Evolutionary conservation across 1,284 basidiomycete species (phyloP).

Genomic region (Anthracocystis walkeri): DNA sequence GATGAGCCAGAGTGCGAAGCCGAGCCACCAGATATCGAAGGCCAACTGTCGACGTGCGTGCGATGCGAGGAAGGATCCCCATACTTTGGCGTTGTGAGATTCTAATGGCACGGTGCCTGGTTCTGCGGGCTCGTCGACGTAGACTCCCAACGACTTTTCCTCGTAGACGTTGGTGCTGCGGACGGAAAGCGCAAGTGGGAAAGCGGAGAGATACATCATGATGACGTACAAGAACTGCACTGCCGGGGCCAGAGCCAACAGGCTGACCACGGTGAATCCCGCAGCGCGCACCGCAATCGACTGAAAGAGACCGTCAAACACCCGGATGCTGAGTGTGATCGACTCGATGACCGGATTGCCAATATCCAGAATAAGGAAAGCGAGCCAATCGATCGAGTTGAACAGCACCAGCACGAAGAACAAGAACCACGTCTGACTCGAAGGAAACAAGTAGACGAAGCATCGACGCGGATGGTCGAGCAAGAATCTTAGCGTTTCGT

Average conservation of each 20-base stretch:
- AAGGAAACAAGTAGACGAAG: slow-evolving; percentile 94
- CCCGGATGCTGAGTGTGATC: slow-evolving; percentile 76
- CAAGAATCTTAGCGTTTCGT: slow-evolving; percentile 89
- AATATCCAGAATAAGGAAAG: slow-evolving; percentile 88
- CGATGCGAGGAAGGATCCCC: slow-evolving; percentile 81
- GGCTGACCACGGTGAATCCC: slow-evolving; percentile 82
- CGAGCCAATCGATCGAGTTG: slow-evolving; percentile 85
- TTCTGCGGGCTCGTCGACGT: slow-evolving; percentile 37
- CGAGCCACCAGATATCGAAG: slow-evolving; percentile 73
- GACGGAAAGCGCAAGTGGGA: slow-evolving; percentile 77
- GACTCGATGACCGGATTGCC: slow-evolving; percentile 79
- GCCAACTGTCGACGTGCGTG: slow-evolving; percentile 88
- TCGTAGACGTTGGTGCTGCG: slow-evolving; percentile 99
- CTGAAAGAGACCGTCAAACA: slow-evolving; percentile 70
- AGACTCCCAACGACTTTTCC: slow-evolving; percentile 73
- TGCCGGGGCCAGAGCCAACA: slow-evolving; percentile 82
- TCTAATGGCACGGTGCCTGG: slow-evolving; percentile 19
- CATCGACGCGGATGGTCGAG: slow-evolving; percentile 94
- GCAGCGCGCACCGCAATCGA: slow-evolving; percentile 82
- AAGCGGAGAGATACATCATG: slow-evolving; percentile 74
- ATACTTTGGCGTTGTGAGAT: slow-evolving; percentile 72
- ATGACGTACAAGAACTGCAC: slow-evolving; percentile 83
- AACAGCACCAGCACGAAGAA: slow-evolving; percentile 77
- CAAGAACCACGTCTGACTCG: slow-evolving; percentile 90
- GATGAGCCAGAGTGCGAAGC: slow-evolving; percentile 68